These are phyloP conservation scores for Xerocomus potaroensis DNA, from an alignment of 768 basidiomycete species.

Conservation along the genomic window DNA sequence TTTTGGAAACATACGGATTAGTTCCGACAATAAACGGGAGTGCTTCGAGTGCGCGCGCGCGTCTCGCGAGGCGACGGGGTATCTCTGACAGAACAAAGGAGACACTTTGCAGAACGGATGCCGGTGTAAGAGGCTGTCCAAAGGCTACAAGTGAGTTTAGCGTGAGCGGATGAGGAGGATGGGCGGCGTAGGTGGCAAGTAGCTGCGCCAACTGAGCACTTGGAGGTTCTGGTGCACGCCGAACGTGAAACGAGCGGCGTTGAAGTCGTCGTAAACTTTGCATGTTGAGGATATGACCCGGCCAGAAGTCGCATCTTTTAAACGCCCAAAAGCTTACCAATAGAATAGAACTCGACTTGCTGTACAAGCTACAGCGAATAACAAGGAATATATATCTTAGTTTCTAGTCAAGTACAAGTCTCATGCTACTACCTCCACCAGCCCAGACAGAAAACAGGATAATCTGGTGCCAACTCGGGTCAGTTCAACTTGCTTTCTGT, in stretches of 20 bases:
- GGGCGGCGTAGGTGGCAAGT: conserved; percentile 57
- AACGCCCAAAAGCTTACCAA: background rate
- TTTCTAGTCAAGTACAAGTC: conserved; percentile 21
- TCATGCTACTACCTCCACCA: conserved; percentile 5
- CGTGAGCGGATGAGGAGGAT: conserved; percentile 64
- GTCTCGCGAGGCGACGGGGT: conserved; percentile 69
- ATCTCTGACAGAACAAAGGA: conserved; percentile 71
- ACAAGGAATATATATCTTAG: conserved; percentile 25
- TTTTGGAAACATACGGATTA: conserved; percentile 79
- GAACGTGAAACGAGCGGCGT: conserved; percentile 24
- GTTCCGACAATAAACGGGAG: conserved; percentile 88
- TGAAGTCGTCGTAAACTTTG: background rate
- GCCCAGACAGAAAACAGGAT: background rate
- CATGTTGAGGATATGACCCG: background rate
- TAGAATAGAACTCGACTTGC: background rate
- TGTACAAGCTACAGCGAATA: conserved; percentile 14
- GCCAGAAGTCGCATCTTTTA: background rate
- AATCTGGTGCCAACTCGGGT: conserved; percentile 5
- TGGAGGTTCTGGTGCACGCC: conserved; percentile 45
- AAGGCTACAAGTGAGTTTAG: conserved; percentile 71
- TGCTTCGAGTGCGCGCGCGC: conserved; percentile 67
- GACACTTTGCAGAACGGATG: conserved; percentile 72
- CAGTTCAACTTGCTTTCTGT: conserved; percentile 19
- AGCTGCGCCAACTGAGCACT: conserved; percentile 54
- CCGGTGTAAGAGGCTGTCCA: conserved; percentile 65